Evolutionary conservation across 257 asterid genomes (phyloP).

Genomic region (Thymus mandschuricus): DNA sequence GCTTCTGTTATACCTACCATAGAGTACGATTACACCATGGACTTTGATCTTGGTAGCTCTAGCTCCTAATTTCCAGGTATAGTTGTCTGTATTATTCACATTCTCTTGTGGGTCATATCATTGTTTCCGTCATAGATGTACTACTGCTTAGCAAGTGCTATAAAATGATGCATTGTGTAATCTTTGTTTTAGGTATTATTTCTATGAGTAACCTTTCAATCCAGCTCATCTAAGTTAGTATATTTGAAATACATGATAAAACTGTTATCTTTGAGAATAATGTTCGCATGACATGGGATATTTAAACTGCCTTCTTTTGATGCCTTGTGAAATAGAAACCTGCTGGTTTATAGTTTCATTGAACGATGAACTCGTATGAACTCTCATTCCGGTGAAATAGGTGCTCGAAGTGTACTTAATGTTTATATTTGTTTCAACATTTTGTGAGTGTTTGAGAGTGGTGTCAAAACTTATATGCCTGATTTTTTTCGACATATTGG

Average conservation of each 20-base stretch:
- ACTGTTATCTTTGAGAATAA: neutral
- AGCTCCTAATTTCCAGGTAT: conserved; percentile 54
- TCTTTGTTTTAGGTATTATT: neutral
- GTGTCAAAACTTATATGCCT: neutral
- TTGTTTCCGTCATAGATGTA: neutral
- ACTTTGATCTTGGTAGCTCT: conserved; percentile 92
- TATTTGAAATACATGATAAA: neutral
- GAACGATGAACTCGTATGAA: neutral
- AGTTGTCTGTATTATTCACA: neutral
- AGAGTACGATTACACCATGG: conserved; percentile 96
- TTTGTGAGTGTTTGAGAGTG: neutral
- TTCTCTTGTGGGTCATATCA: neutral
- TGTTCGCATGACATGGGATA: neutral
- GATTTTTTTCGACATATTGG: neutral
- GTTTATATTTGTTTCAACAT: neutral
- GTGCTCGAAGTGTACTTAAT: neutral
- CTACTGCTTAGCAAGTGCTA: neutral
- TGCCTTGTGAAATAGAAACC: neutral
- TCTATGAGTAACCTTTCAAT: neutral
- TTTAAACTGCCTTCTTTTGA: neutral
- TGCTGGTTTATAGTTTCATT: neutral
- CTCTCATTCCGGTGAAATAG: neutral
- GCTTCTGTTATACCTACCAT: conserved; percentile 94
- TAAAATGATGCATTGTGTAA: neutral
- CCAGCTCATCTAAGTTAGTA: neutral